Evolutionary conservation across 768 basidiomycete genomes (phyloP), one percentile per base, ranked within the genome.

Genomic region (Fistulinella prunicolor): DNA sequence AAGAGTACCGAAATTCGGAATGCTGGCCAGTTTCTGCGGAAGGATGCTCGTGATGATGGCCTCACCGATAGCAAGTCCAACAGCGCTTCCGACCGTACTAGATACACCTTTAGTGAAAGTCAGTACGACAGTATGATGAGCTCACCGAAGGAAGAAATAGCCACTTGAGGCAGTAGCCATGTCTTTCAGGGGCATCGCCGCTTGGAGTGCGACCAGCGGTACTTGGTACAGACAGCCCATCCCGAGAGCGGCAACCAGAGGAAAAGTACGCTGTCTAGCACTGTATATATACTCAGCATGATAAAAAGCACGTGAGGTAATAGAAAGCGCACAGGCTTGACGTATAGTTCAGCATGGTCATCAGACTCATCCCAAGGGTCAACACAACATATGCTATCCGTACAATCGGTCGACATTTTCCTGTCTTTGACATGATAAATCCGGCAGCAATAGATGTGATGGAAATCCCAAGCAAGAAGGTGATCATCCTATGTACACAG

Each of bases 171-270:
- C 82, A 4, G 88, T 88, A 1, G 88, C 87, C 86, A 91, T 89
- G 54, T 89, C 86, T 55, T 81, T 82, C 23, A 87, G 61, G 1
- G 89, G 89, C 88, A 91, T 91, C 3, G 88, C 82, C 4, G 86
- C 85, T 66, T 91, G 89, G n/a, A 91, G 66, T 9, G 75, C 84
- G 50, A 88, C 84, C 26, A 88, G 67, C 0, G 85, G 86, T 3
- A 66, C 64, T 73, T 81, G 78, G 74, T 85, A 85, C 34, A 88
- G 63, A 55, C 72, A 75, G 0, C 86, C 86, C 12, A 80, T 59
- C 0, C 85, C 86, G 12, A 82, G 22, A 6, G 83, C 77, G 12
- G 83, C 74, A 17, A 91, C 64, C 9, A 89, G 65, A 3, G 83
- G 81, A 54, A 74, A 86, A 4, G 89, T 39, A 8, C 77, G 77